Evolutionary conservation across 2,329 filamentous ascomycete genomes (phyloP), one percentile per base, ranked within the genome.

Genomic region (Scedosporium aurantiacum): DNA sequence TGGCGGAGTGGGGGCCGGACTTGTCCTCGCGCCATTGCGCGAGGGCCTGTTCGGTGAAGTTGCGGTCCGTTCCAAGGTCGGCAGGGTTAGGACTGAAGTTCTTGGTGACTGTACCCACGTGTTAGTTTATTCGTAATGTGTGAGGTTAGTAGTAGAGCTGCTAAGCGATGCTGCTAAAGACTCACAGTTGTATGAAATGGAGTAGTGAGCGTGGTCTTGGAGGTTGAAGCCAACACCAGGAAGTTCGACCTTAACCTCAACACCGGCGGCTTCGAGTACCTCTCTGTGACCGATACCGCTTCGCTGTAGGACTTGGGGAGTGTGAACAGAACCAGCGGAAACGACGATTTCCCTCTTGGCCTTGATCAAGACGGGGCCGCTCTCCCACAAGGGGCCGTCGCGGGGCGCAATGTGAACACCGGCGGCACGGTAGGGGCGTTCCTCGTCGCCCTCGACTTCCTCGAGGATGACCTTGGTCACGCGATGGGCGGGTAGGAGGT

Each of bases 151-250:
- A n/a, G 8, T 14, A 16, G 16, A 21, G 4, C 12, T 5, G 5
- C 4, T 10, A 52, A 25, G 27, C 2, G 8, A 37, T 8, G 14
- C 10, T 23, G 6, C 12, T 27, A 14, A 8, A 14, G 37, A 60
- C 62, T 59, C 14, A 68, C 66, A 10, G 61, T 60, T 62, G 45
- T 57, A 62, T 5, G 60, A 56, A 16, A 64, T 58, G 64, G 65
- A 32, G 73, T 75, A 57, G 28, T 63, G 58, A 27, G 62, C 52
- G 27, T 66, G 80, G 68, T 86, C 82, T 69, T 83, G 77, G 3
- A 87, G 71, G 69, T 85, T 85, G 21, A 75, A 78, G 3, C 85
- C 85, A 5, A 88, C 83, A 43, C 83, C 85, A 0, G 83, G 84
- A 1, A 84, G 74, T 64, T 87, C 78, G 1, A 76, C 72, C 54